Percentiles rank a stretch among this genome's conserved stretches.
phyloP scores from a whole-genome alignment of 805 yeast species.

The Nematodospora valgi region DNA sequence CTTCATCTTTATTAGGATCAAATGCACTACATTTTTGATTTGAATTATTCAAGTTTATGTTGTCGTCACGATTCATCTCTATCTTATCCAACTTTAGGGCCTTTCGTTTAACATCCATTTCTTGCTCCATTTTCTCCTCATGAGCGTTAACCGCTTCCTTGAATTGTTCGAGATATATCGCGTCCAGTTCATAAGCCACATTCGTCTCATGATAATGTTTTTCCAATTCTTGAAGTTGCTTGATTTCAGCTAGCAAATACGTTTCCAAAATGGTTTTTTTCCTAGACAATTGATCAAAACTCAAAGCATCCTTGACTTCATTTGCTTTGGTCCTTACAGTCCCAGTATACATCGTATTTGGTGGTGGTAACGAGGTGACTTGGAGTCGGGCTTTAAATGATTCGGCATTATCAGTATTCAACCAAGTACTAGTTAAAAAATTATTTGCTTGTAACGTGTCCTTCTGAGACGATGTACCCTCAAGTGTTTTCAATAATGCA shows the following conservation, averaged over 20 bases:
- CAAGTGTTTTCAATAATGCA: conserved; percentile 23
- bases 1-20: conserved; percentile 17
- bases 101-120: too few relatives aligned
- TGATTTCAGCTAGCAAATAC: conserved; percentile 37
- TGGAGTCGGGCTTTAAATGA: conserved; percentile 25
- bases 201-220: conserved; percentile 21
- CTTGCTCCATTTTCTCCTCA: conserved; percentile 11
- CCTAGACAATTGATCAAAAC: conserved; percentile 22
- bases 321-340: conserved; percentile 7
- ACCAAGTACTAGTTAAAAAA: conserved; percentile 24
- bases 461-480: conserved; percentile 14
- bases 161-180: conserved; percentile 29
- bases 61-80: conserved; percentile 1
- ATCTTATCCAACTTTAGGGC: conserved; percentile 2
- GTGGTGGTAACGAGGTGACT: conserved; percentile 25
- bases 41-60: neutral
- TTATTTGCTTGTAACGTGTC: conserved; percentile 14
- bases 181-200: conserved; percentile 27
- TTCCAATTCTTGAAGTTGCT: conserved; percentile 33
- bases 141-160: conserved; percentile 17
- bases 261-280: conserved; percentile 30
- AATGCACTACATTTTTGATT: conserved; percentile 5
- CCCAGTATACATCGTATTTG: conserved; percentile 15
- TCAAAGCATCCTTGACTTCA: conserved; percentile 16
- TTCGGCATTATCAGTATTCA: conserved; percentile 12